Percentiles rank a stretch among this genome's conserved stretches.
These are phyloP conservation scores for Spatholobus suberectus DNA, from an alignment of 306 rosid species.

Conservation along the genomic window DNA sequence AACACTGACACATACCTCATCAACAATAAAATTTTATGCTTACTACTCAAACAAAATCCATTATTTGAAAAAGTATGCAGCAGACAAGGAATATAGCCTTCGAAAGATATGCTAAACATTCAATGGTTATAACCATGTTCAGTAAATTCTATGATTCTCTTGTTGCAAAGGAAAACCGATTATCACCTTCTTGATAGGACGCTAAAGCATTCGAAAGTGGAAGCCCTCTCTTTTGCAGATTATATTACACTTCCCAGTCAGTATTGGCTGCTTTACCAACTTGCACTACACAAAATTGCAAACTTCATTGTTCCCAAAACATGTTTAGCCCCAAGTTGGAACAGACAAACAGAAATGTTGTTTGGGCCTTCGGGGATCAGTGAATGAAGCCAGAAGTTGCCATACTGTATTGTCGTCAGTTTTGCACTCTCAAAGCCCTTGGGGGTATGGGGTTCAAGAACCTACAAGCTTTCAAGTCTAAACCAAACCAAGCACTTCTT, in stretches of 20 bases:
- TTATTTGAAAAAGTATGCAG: not conserved
- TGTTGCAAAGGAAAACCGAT: not conserved
- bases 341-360: not conserved
- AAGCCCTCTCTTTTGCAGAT: no score
- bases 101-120: slow-evolving; percentile 18
- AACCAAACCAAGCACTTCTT: no score
- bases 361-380: not conserved
- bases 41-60: slow-evolving; percentile 4
- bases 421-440: not conserved
- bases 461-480: not conserved
- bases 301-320: not conserved
- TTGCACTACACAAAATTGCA: not conserved
- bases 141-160: not conserved
- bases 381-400: not conserved
- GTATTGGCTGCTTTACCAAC: not conserved
- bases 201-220: not conserved
- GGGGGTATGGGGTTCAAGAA: not conserved
- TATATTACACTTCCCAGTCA: no score
- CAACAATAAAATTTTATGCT: slow-evolving; percentile 21
- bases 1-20: not conserved
- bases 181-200: not conserved
- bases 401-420: not conserved
- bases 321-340: not conserved
- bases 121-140: not conserved
- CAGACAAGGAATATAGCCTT: not conserved